Evolutionary conservation across 2,329 filamentous ascomycete genomes (phyloP), one percentile per base, ranked within the genome.

Genomic region (Colletotrichum sp.): DNA sequence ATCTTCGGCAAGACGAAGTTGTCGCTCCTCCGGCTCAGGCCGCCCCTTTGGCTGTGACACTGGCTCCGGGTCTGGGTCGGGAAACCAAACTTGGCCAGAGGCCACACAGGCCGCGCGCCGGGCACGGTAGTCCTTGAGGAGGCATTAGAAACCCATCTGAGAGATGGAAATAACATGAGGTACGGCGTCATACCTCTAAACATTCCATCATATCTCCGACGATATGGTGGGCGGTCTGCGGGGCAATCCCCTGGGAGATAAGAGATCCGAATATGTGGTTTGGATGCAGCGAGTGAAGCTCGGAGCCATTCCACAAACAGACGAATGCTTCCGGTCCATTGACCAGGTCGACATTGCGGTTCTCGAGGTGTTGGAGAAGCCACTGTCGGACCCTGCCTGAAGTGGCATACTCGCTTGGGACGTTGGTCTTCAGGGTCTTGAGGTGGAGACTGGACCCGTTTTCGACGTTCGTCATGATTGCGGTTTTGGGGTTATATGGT

Each of bases 141-240:
- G 18, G 15, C 21, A 59, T 59, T 30, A 62, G 26, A 16, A 62
- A 7, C 26, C 39, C 21, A 21, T 26, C n/a, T 12, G 13, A 15
- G 24, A 39, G 18, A 32, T n/a, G 26, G 57, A 6, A n/a, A 32
- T 3, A 16, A 10, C 24, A 18, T 24, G 5, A 21, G 44, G n/a
- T 52, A 21, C n/a, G 44, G 10, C 44, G 44, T 52, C 59, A 34
- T 64, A 64, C 60, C 60, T 64, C 30, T 26, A 71, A 28, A 64
- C 68, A 71, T 26, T 71, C 68, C 57, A 71, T 71, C 13, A 71
- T n/a, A 21, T 71, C 68, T 28, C 68, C 68, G 15, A 71, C 68
- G 36, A 71, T 39, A 24, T 63, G 57, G 28, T 64, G 68, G 2
- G 68, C 68, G 15, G 59, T 71, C 16, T 71, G 34, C 16, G 68